These are phyloP conservation scores for Avicennia marina DNA, from an alignment of 257 asterid species.

Conservation along the genomic window DNA sequence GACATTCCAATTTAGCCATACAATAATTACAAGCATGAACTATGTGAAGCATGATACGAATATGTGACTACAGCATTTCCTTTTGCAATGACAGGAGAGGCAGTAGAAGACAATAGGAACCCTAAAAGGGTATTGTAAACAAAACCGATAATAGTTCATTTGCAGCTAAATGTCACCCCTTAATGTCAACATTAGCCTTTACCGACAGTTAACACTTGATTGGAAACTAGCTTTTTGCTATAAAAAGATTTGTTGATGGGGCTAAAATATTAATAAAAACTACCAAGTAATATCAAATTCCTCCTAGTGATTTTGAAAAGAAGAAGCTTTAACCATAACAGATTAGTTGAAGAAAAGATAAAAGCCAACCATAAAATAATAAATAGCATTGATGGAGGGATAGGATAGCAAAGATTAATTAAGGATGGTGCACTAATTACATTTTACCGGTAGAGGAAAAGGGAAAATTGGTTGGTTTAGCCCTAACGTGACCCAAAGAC, in stretches of 20 bases:
- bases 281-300: too few species aligned
- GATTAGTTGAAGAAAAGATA: neutral
- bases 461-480: too few species aligned
- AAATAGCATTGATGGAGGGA: neutral
- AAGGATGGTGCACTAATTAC: too few species aligned
- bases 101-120: neutral
- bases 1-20: constrained; percentile 1
- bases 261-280: too few species aligned
- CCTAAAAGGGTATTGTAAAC: neutral
- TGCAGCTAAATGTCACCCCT: neutral
- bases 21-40: neutral
- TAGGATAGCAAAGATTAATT: too few species aligned
- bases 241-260: too few species aligned
- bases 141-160: neutral
- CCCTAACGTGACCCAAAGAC: too few species aligned
- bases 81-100: neutral
- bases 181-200: neutral
- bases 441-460: too few species aligned
- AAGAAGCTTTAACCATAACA: too few species aligned
- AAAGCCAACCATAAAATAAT: neutral
- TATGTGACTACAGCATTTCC: neutral
- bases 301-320: too few species aligned
- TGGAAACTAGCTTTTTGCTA: too few species aligned
- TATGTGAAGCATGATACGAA: neutral
- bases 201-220: too few species aligned